Percentiles rank a stretch among this genome's conserved stretches.
Evolutionary conservation across 1,139 yeast genomes (phyloP).

Genomic region (Kodamaea sp.): DNA sequence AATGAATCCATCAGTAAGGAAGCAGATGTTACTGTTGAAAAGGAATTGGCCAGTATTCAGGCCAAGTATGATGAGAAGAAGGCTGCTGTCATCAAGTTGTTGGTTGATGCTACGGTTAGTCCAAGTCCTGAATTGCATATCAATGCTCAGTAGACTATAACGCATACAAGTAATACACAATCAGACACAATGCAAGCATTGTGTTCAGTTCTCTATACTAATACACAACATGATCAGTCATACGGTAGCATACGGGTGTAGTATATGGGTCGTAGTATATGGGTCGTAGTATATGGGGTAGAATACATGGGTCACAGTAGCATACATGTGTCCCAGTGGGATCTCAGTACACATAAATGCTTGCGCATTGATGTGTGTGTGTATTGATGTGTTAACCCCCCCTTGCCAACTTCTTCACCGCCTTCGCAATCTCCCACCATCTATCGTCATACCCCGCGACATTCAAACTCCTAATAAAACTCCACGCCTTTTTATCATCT

Average conservation of each 20-base stretch:
- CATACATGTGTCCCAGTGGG: too few species aligned
- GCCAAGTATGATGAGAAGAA: conserved; percentile 62
- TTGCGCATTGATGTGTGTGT: too few species aligned
- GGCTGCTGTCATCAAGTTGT: conserved; percentile 63
- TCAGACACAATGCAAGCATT: background rate
- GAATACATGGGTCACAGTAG: too few species aligned
- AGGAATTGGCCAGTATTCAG: conserved; percentile 60
- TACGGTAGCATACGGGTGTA: too few species aligned
- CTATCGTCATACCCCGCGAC: conserved; percentile 83
- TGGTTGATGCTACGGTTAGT: conserved; percentile 73
- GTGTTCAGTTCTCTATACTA: too few species aligned
- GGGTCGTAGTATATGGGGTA: too few species aligned
- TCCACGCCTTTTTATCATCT: conserved; percentile 82
- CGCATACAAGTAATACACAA: background rate
- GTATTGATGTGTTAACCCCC: conserved; percentile 19
- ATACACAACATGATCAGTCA: too few species aligned
- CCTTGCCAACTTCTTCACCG: conserved; percentile 39
- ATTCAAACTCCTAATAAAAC: conserved; percentile 74
- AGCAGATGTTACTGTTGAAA: conserved; percentile 62
- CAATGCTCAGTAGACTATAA: conserved; percentile 46
- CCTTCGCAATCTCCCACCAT: conserved; percentile 55
- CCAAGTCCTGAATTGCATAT: conserved; percentile 82
- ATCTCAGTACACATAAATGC: too few species aligned
- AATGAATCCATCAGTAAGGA: conserved; percentile 67
- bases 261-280: too few species aligned